phyloP scores from a whole-genome alignment of 2,329 filamentous ascomycete genomes.

The Cladosporium austrohemisphaericum region DNA sequence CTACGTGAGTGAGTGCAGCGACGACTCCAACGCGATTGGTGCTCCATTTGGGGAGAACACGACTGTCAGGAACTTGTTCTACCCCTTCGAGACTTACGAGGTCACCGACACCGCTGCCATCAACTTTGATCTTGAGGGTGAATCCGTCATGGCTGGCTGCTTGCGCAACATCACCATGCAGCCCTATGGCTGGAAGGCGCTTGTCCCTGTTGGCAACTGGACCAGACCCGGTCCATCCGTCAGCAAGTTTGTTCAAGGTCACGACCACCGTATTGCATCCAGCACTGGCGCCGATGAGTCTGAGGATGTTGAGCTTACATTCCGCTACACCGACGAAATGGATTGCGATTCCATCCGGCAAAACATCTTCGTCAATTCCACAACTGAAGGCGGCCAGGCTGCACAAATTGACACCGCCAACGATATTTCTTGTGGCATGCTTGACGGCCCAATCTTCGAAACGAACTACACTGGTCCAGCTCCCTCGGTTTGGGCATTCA shows the following conservation, averaged over 20 bases:
- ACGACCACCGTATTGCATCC: constrained; percentile 56
- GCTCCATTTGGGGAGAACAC: constrained; percentile 53
- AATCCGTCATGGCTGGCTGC: constrained; percentile 53
- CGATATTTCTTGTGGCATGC: constrained; percentile 45
- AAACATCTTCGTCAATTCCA: constrained; percentile 52
- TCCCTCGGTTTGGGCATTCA: constrained; percentile 53
- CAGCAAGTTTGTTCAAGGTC: constrained; percentile 58
- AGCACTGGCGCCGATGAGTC: constrained; percentile 26
- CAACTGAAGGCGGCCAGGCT: constrained; percentile 43
- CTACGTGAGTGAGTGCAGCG: constrained; percentile 58
- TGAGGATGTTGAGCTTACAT: constrained; percentile 43
- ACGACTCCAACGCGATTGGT: constrained; percentile 49
- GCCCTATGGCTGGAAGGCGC: constrained; percentile 58
- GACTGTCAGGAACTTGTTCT: constrained; percentile 61
- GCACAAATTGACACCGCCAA: constrained; percentile 43
- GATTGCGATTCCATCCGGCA: constrained; percentile 54
- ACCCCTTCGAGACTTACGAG: constrained; percentile 55
- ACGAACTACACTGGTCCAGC: constrained; percentile 49
- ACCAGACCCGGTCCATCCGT: constrained; percentile 53
- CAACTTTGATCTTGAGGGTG: constrained; percentile 42
- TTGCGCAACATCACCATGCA: constrained; percentile 50
- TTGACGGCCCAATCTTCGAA: constrained; percentile 34
- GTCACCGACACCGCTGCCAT: constrained; percentile 46
- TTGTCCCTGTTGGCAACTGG: constrained; percentile 53
- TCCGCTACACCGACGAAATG: constrained; percentile 61